Base-by-base conservation (phyloP, 371 early-diverging fungal genomes). In the Mortierella sp. region DNA sequence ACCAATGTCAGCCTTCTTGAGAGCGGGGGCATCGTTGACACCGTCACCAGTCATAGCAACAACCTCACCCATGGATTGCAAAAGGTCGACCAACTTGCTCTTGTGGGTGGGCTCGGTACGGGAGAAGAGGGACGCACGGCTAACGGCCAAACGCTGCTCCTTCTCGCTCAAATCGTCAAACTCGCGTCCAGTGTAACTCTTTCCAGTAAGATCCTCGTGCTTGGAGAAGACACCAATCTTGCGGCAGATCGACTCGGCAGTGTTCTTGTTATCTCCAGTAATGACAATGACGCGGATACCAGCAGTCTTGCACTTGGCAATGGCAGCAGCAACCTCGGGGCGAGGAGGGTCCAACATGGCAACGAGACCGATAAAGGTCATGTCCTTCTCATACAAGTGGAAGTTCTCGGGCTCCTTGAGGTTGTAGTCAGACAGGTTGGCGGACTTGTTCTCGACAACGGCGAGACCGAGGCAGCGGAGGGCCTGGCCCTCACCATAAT, bases 1-100 rank as follows among this genome's bases (percentile, higher is more conserved):
- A 88, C 99, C 99, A 88, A 99, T 98, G 89, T 99, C 98, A 49
- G 99, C 98, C 88, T 94, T 95, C 89, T 98, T 98, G 75, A 99
- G 89, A 27, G 99, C 99, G 38, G 98, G 98, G 8, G 99, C 99
- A 88, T 99, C 99, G 89, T 99, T 99, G 56, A 98, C 99, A 91
- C 99, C 99, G 88, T 99, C 99, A 75, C 99, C 99, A 16, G 99
- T 99, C 98, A 99, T 98, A 49, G 98, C 99, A 32, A 98, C 99
- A 54, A 99, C 94, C 48, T 91, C 95, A 11, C 99, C 99, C 41
- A 91, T 85, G 35, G 89, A 90, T 88, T 98, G 95, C 79, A 99
- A 91, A 49, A 97, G 86, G 87, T 97, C 95, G 4, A 99, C 98
- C 81, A 99, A 90, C 86, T 96, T 91, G 85, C 94, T 92, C 91